Base-by-base conservation (phyloP, 768 basidiomycete species). In the Crucibulum laeve region DNA sequence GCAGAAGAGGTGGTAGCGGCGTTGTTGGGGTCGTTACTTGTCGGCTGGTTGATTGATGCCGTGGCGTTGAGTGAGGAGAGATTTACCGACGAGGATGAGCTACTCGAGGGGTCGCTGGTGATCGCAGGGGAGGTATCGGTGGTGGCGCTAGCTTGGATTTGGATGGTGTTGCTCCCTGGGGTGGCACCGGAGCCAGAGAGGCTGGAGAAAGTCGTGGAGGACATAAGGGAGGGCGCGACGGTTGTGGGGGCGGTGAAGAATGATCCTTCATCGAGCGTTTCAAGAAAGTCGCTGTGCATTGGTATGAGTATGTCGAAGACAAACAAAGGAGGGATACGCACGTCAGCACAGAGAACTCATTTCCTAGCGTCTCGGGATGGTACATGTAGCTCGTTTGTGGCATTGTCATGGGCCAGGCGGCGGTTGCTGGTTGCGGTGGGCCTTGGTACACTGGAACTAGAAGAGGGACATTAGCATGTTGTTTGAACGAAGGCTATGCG, bases 291-390 rank as follows among this genome's bases (percentile, higher is more conserved):
- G 25, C 90, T 92, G 46, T 28, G 14, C 34, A 15, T n/a, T 35
- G 45, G 28, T 13, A 51, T 45, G 25, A 45, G 45, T 25, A 35
- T 30, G 28, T 43, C 6, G 40, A 22, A 35, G 38, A 42, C 21
- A 26, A 25, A 5, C 33, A 22, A 38, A 39, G 15, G 13, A 21
- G 22, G 1, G 43, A 6, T 10, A 71, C 79, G 48, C 63, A 86
- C 84, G 83, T 86, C 42, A 90, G 74, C 35, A 87, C 84, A 4
- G 87, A 84, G 55, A 89, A 90, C 57, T 91, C 87, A 56, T 86
- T 88, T 15, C 87, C 87, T 26, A 88, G 68, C 0, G 79, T 81
- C 54, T 89, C 87, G 38, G 82, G 77, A 46, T 79, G 80, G 59
- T 87, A 87, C 38, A 82, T 62, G 58, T 80, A 84, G n/a, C 74